These are phyloP conservation scores for Pisolithus thermaeus DNA, from an alignment of 1,284 basidiomycete genomes.

Conservation along the genomic window DNA sequence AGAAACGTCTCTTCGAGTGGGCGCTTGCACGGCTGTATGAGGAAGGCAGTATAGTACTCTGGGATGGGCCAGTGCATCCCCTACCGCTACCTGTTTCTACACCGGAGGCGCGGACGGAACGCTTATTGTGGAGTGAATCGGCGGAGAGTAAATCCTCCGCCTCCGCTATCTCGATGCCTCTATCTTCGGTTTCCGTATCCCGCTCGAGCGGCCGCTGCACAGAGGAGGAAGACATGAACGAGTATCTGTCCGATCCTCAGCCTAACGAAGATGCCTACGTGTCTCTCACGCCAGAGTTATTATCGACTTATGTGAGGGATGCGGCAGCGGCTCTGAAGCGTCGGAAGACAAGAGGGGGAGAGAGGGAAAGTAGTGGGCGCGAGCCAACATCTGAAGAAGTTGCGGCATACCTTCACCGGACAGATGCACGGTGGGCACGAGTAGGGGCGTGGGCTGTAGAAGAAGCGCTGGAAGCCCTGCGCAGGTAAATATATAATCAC, in stretches of 20 bases:
- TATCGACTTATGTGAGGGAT: conserved; percentile 43
- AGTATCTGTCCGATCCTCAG: conserved; percentile 54
- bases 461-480: conserved; percentile 41
- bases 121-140: conserved; percentile 38
- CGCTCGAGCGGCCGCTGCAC: not conserved
- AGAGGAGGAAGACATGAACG: conserved; percentile 22
- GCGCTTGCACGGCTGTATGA: conserved; percentile 56
- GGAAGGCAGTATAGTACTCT: conserved; percentile 63
- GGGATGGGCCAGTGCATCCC: conserved; percentile 49
- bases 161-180: conserved; percentile 14
- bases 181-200: conserved; percentile 19
- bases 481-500: not conserved
- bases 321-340: conserved; percentile 35
- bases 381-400: conserved; percentile 46
- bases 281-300: conserved; percentile 46
- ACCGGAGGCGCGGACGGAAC: conserved; percentile 12
- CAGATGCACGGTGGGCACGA: conserved; percentile 58
- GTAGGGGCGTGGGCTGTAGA: conserved; percentile 57
- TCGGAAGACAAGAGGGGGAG: conserved; percentile 10
- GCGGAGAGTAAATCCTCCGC: conserved; percentile 19
- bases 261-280: conserved; percentile 52
- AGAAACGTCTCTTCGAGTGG: conserved; percentile 59
- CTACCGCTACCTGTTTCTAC: conserved; percentile 3
- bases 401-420: conserved; percentile 35
- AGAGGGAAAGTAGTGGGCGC: not conserved